Evolutionary conservation across 108 stramenopile genomes (phyloP), one percentile per base, ranked within the genome.

Genomic region (Nannochloropsis granulata): DNA sequence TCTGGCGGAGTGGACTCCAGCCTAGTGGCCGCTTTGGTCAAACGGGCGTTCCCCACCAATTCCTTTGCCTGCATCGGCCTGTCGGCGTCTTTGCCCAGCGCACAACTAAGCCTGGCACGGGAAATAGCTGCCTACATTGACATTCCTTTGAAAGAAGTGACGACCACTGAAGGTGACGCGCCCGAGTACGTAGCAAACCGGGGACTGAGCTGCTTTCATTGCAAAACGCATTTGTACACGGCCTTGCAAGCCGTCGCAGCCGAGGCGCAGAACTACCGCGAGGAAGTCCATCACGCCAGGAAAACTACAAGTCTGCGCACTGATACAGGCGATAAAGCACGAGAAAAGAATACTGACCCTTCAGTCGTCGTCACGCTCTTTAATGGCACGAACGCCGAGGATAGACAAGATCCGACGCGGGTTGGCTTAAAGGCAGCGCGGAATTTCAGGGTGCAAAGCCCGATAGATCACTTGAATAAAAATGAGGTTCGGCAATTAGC

Each of bases 311-410:
- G 34, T 34, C 7, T 16, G 11, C 5, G 9, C 7, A 71, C 56
- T 0, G 56, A 71, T 9, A 71, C 56, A n/a, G 21, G 16, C 2
- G 21, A 7, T n/a, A 16, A 71, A 2, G 56, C n/a, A 1, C 16
- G 10, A 11, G 0, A 7, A 24, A 45, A 23, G 14, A 44, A 16
- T 23, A 45, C 12, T 24, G 45, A 80, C 13, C 82, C 82, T 26
- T 21, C 45, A 21, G 13, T 24, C 12, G n/a, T 79, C 26, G 84
- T 84, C 78, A 84, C 84, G 16, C 89, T 97, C n/a, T 97, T 94
- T 93, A 96, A 97, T 87, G 96, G 96, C 45, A 97, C 96, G 13
- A 97, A 97, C 84, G 92, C 92, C 78, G 95, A 96, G 82, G 96
- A 97, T 83, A 81, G 87, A 24, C 82, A 86, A 13, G 96, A 97